Conservation (phyloP, 805 yeast genomes). For the Candida schatavii region DNA sequence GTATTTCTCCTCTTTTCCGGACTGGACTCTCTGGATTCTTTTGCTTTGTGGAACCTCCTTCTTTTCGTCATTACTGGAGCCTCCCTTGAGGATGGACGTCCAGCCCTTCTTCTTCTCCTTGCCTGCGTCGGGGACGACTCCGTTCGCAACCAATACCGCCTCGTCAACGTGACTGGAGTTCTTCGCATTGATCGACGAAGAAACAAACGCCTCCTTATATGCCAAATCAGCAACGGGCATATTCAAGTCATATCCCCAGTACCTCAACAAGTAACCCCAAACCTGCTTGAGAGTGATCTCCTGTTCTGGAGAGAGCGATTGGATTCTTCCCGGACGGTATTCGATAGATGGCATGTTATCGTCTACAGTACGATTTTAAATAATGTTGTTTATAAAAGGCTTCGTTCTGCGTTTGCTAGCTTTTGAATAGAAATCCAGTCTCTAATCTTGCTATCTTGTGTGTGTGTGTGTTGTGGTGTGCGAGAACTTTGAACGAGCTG, state of each 20-base stretch:
- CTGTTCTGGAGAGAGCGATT: slow-evolving; percentile 45
- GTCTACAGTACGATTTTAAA: too few species aligned
- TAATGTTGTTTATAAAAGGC: too few species aligned
- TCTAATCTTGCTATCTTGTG: too few species aligned
- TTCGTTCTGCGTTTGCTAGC: too few species aligned
- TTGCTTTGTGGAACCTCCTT: not conserved
- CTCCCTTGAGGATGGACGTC: not conserved
- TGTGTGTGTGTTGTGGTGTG: too few species aligned
- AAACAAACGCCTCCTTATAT: slow-evolving; percentile 29
- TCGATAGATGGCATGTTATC: slow-evolving; percentile 9
- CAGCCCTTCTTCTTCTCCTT: not conserved
- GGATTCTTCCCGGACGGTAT: slow-evolving; percentile 38
- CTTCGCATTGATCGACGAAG: slow-evolving; percentile 15
- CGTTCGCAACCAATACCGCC: slow-evolving; percentile 6
- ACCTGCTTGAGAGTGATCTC: slow-evolving; percentile 64
- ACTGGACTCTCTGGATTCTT: slow-evolving; percentile 2
- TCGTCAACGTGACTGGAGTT: slow-evolving; percentile 3
- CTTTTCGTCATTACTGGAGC: not conserved
- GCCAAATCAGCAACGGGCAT: slow-evolving; percentile 27
- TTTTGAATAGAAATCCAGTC: too few species aligned
- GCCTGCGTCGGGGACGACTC: not conserved
- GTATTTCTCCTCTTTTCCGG: slow-evolving; percentile 3
- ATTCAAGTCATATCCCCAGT: slow-evolving; percentile 49
- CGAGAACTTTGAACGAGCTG: too few species aligned
- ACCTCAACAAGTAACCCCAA: slow-evolving; percentile 64